These are phyloP conservation scores for Sporisorium sorghi DNA, from an alignment of 1,284 basidiomycete genomes.

Conservation along the genomic window DNA sequence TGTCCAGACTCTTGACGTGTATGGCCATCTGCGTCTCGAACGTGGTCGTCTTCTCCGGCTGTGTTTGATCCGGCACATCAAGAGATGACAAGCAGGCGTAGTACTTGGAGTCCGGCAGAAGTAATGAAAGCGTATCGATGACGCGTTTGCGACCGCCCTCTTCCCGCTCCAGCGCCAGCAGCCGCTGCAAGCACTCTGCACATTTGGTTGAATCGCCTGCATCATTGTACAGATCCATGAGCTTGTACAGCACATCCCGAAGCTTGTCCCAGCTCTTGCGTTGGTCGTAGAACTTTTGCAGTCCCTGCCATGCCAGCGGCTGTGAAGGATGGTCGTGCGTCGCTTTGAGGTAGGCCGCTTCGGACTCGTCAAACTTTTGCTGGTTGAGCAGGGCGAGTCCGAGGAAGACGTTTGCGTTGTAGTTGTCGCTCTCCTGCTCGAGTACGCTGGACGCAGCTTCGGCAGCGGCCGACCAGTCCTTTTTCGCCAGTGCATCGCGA, in stretches of 20 bases:
- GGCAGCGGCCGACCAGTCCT: constrained; percentile 52
- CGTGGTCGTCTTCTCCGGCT: constrained; percentile 73
- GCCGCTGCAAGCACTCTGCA: constrained; percentile 81
- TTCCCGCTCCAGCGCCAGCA: constrained; percentile 77
- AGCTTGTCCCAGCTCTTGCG: constrained; percentile 65
- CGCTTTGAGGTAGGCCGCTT: constrained; percentile 67
- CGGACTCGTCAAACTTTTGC: constrained; percentile 48
- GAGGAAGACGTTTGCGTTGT: constrained; percentile 66
- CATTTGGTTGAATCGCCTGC: constrained; percentile 78
- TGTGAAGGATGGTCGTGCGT: constrained; percentile 66
- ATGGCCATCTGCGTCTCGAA: constrained; percentile 75
- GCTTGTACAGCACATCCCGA: constrained; percentile 56
- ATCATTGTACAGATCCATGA: constrained; percentile 63
- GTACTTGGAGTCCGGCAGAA: constrained; percentile 81
- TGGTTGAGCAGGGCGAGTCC: constrained; percentile 61
- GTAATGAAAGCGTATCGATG: constrained; percentile 74
- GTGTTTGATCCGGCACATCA: constrained; percentile 80
- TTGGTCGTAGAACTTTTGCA: constrained; percentile 70
- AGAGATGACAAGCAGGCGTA: constrained; percentile 77
- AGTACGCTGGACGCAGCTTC: constrained; percentile 53
- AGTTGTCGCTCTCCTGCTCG: constrained; percentile 62
- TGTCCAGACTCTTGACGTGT: constrained; percentile 72
- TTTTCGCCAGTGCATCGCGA: constrained; percentile 56
- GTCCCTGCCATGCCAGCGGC: constrained; percentile 70
- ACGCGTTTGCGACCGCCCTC: constrained; percentile 71